Percentiles rank a stretch among this genome's conserved stretches.
Conservation (phyloP, 257 asterid species). For the Capsicum baccatum region DNA sequence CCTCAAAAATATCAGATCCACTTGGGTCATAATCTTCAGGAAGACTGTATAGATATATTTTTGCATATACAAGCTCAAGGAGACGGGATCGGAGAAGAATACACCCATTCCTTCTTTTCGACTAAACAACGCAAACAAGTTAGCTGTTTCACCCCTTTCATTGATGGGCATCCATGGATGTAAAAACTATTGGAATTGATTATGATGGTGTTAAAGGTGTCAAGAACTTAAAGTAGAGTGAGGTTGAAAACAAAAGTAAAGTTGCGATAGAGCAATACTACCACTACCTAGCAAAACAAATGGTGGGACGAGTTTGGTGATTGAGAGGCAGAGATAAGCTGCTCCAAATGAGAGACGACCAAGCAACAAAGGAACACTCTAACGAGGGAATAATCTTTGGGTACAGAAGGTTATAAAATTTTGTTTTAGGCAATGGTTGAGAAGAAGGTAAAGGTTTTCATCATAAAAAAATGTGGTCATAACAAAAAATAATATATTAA, state of each 20-base stretch:
- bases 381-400: neutral
- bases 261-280: neutral
- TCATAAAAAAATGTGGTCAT: neutral
- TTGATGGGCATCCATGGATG: no score
- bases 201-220: neutral
- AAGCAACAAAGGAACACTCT: conserved; percentile 14
- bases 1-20: neutral
- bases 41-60: neutral
- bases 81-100: neutral
- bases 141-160: no score
- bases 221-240: neutral
- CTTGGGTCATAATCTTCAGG: neutral
- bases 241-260: neutral
- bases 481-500: neutral
- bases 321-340: neutral
- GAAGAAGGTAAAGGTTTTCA: neutral
- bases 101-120: no score
- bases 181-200: neutral
- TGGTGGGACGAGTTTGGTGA: neutral
- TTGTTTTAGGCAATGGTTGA: neutral
- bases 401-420: neutral
- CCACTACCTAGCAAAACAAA: neutral
- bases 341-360: neutral
- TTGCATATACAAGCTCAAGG: conserved; percentile 10
- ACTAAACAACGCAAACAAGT: no score